Evolutionary conservation across 306 rosid species (phyloP), one percentile per base, ranked within the genome.

Genomic region (Rosa chinensis): DNA sequence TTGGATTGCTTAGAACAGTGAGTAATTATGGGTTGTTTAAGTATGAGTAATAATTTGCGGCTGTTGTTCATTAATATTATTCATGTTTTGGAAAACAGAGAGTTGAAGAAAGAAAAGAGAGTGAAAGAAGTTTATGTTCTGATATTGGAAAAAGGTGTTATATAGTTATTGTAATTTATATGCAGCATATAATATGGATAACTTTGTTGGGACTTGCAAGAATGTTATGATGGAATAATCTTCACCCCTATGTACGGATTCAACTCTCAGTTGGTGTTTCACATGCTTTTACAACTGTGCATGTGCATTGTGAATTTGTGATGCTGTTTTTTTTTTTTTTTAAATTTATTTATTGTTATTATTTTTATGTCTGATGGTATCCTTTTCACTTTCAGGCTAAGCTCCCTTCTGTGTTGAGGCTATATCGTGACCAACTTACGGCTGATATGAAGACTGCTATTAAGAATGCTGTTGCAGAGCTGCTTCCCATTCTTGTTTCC

Each of bases 1-100:
- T 96, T 87, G 99, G 99, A 85, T 85, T 96, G 92, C 99, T 96
- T 58, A 93, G 98, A 92, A 96, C 98, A 1, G 99, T 96, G 88
- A 93, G 99, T 90, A 74, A 43, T 43, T 45, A 25, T 40, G 58
- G 67, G 21, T 21, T 20, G 8, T 5, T 44, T 69, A 43, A 21
- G 37, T 17, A 42, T 1, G 8, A 67, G 25, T 67, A 16, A 18
- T 20, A 40, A 67, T 8, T 37, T 67, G 35, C 66, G 2, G 66
- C 28, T 56, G 25, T 75, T 75, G 67, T 59, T 81, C 48, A 4
- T 1, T 20, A 21, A 50, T 40, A 35, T 37, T 59, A 20, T 32
- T 23, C 50, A 62, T 35, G 37, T 28, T 14, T 28, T 63, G 32
- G 43, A 37, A 66, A n/a, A 23, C 39, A 62, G 44, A 44, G 13